Evolutionary conservation across 164 flowering plant genomes (phyloP).

Genomic region (Berberis thunbergii): DNA sequence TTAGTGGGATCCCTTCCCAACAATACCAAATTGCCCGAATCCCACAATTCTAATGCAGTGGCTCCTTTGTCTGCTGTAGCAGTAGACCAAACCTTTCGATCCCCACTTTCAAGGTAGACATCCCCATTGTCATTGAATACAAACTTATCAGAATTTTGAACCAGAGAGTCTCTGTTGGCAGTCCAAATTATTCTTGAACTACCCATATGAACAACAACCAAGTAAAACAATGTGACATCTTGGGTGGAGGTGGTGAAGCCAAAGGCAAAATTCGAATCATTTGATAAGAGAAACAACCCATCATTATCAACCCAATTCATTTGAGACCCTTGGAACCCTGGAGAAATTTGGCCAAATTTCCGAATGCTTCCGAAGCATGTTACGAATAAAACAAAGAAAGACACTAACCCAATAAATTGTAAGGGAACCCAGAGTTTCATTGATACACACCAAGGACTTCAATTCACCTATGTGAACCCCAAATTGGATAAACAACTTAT

Average conservation of each 20-base stretch:
- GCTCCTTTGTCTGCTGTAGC: constrained; percentile 30
- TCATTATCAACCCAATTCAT: constrained; percentile 36
- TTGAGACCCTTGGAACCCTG: constrained; percentile 33
- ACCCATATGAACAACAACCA: constrained; percentile 28
- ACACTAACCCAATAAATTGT: neutral
- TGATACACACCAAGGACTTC: neutral
- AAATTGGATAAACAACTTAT: neutral
- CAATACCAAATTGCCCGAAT: constrained; percentile 45
- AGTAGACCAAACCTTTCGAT: constrained; percentile 35
- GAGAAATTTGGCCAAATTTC: constrained; percentile 15
- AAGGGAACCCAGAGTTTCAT: constrained; percentile 9
- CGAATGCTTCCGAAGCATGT: constrained; percentile 15
- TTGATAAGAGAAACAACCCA: constrained; percentile 38
- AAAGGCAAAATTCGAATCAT: constrained; percentile 30
- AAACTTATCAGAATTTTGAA: constrained; percentile 36
- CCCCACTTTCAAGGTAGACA: constrained; percentile 22
- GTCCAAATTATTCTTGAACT: constrained; percentile 40
- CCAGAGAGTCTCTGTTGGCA: constrained; percentile 37
- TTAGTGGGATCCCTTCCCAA: constrained; percentile 14
- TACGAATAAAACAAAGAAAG: constrained; percentile 4
- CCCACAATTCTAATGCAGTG: constrained; percentile 28
- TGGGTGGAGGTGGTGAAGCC: constrained; percentile 21
- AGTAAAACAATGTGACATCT: constrained; percentile 26
- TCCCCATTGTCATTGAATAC: constrained; percentile 38
- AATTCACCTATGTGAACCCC: neutral